A percentile compares a stretch with the other conserved stretches of the same genome.
Conservation (phyloP, 2,329 filamentous ascomycete genomes). For the Podosphaera fusca region DNA sequence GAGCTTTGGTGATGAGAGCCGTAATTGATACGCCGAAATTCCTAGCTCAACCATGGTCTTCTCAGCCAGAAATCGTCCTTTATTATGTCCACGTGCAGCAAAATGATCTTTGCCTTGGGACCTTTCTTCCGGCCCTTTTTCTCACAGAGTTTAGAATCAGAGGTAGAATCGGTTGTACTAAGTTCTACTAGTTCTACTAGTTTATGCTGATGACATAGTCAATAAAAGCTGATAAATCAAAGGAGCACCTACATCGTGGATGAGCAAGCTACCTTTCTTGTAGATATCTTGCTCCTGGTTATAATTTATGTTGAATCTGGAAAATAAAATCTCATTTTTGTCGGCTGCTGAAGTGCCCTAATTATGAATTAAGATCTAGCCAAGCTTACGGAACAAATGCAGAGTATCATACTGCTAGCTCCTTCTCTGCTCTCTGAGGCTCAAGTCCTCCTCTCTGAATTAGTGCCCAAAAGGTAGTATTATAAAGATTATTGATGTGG, state of each 20-base stretch:
- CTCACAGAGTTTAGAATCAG: conserved; percentile 50
- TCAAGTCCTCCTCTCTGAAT: conserved; percentile 57
- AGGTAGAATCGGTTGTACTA: conserved; percentile 22
- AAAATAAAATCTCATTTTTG: conserved; percentile 92
- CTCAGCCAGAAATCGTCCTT: conserved; percentile 83
- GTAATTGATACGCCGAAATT: too few relatives aligned
- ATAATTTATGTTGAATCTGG: conserved; percentile 79
- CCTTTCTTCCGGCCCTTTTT: conserved; percentile 67
- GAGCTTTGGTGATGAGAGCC: too few relatives aligned
- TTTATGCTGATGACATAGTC: conserved; percentile 33
- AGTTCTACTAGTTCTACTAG: conserved; percentile 32
- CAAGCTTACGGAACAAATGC: background rate
- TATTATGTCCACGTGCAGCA: conserved; percentile 84
- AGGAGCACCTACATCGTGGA: conserved; percentile 33
- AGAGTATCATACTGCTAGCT: conserved; percentile 37
- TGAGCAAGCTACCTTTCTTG: conserved; percentile 80
- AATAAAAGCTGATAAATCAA: background rate
- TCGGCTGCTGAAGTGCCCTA: conserved; percentile 66
- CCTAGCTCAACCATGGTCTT: conserved; percentile 48
- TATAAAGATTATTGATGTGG: conserved; percentile 97
- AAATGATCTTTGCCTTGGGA: conserved; percentile 55
- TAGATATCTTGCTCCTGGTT: conserved; percentile 88
- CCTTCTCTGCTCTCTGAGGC: conserved; percentile 56
- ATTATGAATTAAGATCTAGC: background rate
- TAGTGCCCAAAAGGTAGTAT: conserved; percentile 86